A percentile compares a stretch with the other conserved stretches of the same genome.
Conservation (phyloP, 2,329 filamentous ascomycete species). For the Coniochaeta prunicola region DNA sequence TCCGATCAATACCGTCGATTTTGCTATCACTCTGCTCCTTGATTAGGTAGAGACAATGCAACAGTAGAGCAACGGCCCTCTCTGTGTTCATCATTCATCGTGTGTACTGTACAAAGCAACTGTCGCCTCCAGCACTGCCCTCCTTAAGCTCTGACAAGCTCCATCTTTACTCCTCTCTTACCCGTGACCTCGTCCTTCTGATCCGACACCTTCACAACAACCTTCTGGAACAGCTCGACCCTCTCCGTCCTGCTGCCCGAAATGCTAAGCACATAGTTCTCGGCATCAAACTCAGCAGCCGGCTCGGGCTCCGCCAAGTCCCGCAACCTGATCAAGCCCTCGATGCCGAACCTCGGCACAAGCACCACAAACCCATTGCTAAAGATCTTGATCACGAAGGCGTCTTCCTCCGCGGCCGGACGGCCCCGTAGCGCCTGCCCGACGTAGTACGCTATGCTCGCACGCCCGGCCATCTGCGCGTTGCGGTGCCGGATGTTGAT, state of each 20-base stretch:
- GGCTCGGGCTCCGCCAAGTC: slow-evolving; percentile 76
- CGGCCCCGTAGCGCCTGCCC: slow-evolving; percentile 84
- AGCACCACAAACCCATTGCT: slow-evolving; percentile 96
- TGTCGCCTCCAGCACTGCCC: background rate
- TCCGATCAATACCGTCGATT: too few species aligned
- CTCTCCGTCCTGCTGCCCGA: slow-evolving; percentile 46
- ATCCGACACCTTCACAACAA: slow-evolving; percentile 81
- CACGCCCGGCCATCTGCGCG: slow-evolving; percentile 88
- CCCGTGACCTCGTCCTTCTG: slow-evolving; percentile 93
- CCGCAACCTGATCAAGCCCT: slow-evolving; percentile 78
- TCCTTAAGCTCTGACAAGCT: slow-evolving; percentile 36
- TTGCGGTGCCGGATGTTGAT: slow-evolving; percentile 98
- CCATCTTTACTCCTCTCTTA: slow-evolving; percentile 83
- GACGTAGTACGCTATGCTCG: slow-evolving; percentile 95
- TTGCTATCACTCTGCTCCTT: too few species aligned
- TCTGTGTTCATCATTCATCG: too few species aligned
- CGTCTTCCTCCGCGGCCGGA: slow-evolving; percentile 71
- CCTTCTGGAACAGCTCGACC: slow-evolving; percentile 87
- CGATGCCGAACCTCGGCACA: slow-evolving; percentile 91
- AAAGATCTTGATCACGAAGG: slow-evolving; percentile 95
- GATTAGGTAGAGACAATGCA: too few species aligned
- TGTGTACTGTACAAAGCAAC: too few species aligned
- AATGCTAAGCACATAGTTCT: slow-evolving; percentile 69
- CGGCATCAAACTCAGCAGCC: slow-evolving; percentile 75
- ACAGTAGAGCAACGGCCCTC: too few species aligned